Percentiles rank a stretch among this genome's conserved stretches.
Evolutionary conservation across 164 flowering plant species (phyloP).

Genomic region (Vitis labrusca): DNA sequence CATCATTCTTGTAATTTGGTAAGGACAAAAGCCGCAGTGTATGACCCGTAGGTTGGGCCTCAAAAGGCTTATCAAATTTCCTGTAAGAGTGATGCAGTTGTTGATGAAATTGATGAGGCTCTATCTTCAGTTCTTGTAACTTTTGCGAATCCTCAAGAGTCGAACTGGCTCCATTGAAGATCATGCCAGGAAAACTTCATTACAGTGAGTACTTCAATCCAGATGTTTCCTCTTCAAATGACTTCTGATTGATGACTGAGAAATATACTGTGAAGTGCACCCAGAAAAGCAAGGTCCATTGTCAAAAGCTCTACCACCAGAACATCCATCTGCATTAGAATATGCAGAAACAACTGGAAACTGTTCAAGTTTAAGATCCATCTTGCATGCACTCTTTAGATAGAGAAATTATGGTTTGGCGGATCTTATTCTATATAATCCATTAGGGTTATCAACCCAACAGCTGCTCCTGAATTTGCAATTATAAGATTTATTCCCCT

Average conservation of each 20-base stretch:
- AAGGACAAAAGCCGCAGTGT: too few relatives aligned
- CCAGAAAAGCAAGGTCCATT: neutral
- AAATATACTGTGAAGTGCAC: neutral
- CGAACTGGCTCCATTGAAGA: neutral
- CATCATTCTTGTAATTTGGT: neutral
- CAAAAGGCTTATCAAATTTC: neutral
- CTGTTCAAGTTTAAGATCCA: conserved; percentile 2
- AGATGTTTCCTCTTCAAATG: neutral
- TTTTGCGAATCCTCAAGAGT: neutral
- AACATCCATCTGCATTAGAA: conserved; percentile 6
- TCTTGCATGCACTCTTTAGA: neutral
- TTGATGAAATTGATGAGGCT: neutral
- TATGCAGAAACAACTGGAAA: conserved; percentile 1
- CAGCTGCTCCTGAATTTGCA: too few relatives aligned
- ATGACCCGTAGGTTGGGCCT: neutral
- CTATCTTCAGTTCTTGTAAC: neutral
- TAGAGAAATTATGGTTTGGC: too few relatives aligned
- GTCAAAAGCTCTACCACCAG: conserved; percentile 11
- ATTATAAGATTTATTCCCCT: too few relatives aligned
- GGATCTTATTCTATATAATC: too few relatives aligned
- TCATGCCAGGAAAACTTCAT: neutral
- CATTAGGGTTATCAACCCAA: too few relatives aligned
- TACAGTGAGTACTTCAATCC: neutral
- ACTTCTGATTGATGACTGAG: conserved; percentile 1
- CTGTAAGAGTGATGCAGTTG: neutral